Percentiles rank a stretch among this genome's conserved stretches.
These are phyloP conservation scores for Vaccinium corymbosum DNA, from an alignment of 148 eudicot species.

Conservation along the genomic window DNA sequence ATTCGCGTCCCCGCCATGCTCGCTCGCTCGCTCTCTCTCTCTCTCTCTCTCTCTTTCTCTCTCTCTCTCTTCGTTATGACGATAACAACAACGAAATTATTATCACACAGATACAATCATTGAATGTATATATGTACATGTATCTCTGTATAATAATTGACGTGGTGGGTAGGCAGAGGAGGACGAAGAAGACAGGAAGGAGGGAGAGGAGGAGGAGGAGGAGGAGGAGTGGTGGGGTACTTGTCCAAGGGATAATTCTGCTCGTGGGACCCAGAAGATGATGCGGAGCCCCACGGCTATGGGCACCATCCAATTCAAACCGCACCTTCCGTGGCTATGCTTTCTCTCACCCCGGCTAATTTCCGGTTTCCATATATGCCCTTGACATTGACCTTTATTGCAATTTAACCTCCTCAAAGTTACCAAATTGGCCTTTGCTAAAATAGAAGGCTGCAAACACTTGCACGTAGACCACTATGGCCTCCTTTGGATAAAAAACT, in stretches of 20 bases:
- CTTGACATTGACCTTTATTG: not conserved
- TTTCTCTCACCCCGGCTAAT: not conserved
- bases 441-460: too few species aligned
- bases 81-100: not conserved
- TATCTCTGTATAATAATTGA: not conserved
- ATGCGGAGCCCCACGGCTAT: not conserved
- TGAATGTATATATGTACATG: not conserved
- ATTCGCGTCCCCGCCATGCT: constrained; percentile 52
- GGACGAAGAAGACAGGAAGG: not conserved
- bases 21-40: not conserved
- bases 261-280: not conserved
- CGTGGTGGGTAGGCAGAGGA: not conserved
- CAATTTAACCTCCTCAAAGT: too few species aligned
- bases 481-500: too few species aligned
- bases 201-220: not conserved
- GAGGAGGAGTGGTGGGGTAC: not conserved
- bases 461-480: too few species aligned
- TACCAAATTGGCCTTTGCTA: too few species aligned
- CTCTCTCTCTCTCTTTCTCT: not conserved
- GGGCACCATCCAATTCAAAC: not conserved
- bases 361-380: not conserved
- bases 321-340: constrained; percentile 10
- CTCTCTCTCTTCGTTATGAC: not conserved
- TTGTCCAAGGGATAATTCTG: not conserved
- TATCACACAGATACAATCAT: not conserved